Conservation (phyloP, 106 monocot genomes). For the Platanthera guangdongensis region DNA sequence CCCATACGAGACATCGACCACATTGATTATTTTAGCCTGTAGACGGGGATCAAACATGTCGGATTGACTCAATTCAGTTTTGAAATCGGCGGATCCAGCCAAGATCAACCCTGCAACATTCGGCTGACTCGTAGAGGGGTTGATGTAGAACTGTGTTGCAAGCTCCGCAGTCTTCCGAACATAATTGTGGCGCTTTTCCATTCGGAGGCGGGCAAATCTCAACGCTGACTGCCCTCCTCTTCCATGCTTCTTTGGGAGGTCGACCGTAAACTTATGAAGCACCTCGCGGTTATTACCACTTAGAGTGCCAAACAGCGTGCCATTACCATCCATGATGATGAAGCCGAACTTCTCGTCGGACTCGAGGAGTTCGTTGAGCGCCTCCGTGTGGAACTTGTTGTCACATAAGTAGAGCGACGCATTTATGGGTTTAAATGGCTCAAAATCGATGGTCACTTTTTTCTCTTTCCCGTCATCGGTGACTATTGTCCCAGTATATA, state of each 20-base stretch:
- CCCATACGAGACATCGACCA: conserved; percentile 55
- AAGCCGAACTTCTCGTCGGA: conserved; percentile 29
- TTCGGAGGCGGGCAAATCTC: conserved; percentile 56
- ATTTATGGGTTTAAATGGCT: conserved; percentile 22
- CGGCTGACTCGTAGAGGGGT: conserved; percentile 24
- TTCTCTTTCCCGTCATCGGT: conserved; percentile 58
- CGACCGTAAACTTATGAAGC: conserved; percentile 46
- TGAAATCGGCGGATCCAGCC: conserved; percentile 32
- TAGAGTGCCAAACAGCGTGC: conserved; percentile 52
- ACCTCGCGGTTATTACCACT: conserved; percentile 43
- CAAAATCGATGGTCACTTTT: conserved; percentile 34
- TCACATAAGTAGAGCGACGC: conserved; percentile 22
- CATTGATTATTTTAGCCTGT: conserved; percentile 50
- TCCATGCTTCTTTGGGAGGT: conserved; percentile 64
- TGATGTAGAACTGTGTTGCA: conserved; percentile 24
- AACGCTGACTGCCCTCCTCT: conserved; percentile 59
- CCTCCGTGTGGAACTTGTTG: conserved; percentile 24
- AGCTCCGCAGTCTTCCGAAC: conserved; percentile 50
- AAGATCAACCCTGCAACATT: conserved; percentile 27
- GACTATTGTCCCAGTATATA: conserved; percentile 48
- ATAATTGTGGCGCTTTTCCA: conserved; percentile 68
- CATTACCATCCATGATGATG: conserved; percentile 57
- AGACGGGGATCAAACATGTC: conserved; percentile 62
- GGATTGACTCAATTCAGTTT: conserved; percentile 55
- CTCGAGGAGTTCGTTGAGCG: conserved; percentile 26